A percentile compares a stretch with the other conserved stretches of the same genome.
These are phyloP conservation scores for Plectranthus barbatus DNA, from an alignment of 257 asterid genomes.

Conservation along the genomic window DNA sequence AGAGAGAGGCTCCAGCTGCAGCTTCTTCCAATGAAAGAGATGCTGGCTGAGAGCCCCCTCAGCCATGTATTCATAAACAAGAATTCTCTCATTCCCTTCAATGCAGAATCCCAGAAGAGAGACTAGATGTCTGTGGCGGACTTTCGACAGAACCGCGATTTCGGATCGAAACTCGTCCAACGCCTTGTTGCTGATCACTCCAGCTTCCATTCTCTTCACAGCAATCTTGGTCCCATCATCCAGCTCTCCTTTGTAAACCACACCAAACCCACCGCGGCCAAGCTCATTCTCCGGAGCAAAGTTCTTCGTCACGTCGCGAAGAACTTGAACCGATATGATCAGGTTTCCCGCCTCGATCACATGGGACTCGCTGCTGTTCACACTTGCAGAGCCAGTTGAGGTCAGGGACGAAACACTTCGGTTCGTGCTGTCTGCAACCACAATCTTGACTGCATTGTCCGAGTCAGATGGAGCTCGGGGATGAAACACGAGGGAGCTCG, in stretches of 20 bases:
- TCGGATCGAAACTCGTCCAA: slow-evolving; percentile 75
- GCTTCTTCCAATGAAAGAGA: slow-evolving; percentile 71
- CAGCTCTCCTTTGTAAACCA: slow-evolving; percentile 74
- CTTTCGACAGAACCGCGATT: slow-evolving; percentile 79
- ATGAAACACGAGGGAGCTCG: slow-evolving; percentile 61
- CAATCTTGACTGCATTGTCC: slow-evolving; percentile 49
- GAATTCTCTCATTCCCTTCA: slow-evolving; percentile 68
- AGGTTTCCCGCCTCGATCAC: slow-evolving; percentile 65
- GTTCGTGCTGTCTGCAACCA: slow-evolving; percentile 35
- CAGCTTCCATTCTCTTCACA: slow-evolving; percentile 86
- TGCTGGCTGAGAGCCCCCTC: slow-evolving; percentile 85
- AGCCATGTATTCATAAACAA: slow-evolving; percentile 85
- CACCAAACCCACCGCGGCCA: slow-evolving; percentile 95
- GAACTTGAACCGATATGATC: slow-evolving; percentile 73
- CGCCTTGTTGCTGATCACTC: slow-evolving; percentile 56
- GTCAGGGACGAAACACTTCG: slow-evolving; percentile 36
- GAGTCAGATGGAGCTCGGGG: slow-evolving; percentile 62
- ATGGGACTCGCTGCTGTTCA: slow-evolving; percentile 47
- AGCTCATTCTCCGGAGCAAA: slow-evolving; percentile 78
- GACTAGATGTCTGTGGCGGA: slow-evolving; percentile 85
- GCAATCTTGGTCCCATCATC: slow-evolving; percentile 86
- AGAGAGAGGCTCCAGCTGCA: slow-evolving; percentile 70
- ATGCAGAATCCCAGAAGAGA: slow-evolving; percentile 69
- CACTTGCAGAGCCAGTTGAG: slow-evolving; percentile 51
- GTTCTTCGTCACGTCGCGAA: slow-evolving; percentile 65